phyloP scores from a whole-genome alignment of 176 grass and related monocot genomes.

The Musa beccarii region DNA sequence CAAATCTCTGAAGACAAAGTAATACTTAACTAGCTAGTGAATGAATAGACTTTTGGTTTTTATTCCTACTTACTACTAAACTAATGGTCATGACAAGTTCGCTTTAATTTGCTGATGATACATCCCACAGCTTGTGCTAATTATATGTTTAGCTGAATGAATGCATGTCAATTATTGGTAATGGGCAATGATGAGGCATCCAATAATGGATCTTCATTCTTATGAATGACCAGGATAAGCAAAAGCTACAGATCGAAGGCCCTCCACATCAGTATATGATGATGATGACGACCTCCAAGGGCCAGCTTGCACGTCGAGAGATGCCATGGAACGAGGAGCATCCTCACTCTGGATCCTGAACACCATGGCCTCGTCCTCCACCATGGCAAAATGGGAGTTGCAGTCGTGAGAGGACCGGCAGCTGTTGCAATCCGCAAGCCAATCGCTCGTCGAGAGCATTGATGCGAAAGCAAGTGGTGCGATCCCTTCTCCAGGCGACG shows the following conservation, averaged over 20 bases:
- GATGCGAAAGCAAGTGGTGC: background rate
- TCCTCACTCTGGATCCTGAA: constrained; percentile 18
- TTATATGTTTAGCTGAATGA: too few relatives aligned
- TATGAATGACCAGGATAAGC: constrained; percentile 56
- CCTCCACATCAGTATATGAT: constrained; percentile 59
- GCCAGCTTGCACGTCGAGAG: constrained; percentile 26
- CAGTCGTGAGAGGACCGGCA: constrained; percentile 29
- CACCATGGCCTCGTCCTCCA: background rate
- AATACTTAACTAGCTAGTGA: too few relatives aligned
- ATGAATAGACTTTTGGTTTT: too few relatives aligned
- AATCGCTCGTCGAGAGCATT: constrained; percentile 24
- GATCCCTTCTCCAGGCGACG: constrained; percentile 10
- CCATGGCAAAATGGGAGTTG: constrained; percentile 1
- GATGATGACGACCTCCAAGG: constrained; percentile 30
- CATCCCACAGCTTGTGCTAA: too few relatives aligned
- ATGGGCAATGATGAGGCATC: too few relatives aligned
- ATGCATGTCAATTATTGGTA: too few relatives aligned
- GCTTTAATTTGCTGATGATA: too few relatives aligned
- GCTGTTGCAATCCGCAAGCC: constrained; percentile 19
- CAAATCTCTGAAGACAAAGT: too few relatives aligned
- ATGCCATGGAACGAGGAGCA: constrained; percentile 1
- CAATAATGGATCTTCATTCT: constrained; percentile 10
- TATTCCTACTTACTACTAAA: too few relatives aligned
- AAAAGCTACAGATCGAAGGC: constrained; percentile 54
- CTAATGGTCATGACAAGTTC: too few relatives aligned